Evolutionary conservation across 805 yeast species (phyloP).

Genomic region (Saturnispora galanensis): DNA sequence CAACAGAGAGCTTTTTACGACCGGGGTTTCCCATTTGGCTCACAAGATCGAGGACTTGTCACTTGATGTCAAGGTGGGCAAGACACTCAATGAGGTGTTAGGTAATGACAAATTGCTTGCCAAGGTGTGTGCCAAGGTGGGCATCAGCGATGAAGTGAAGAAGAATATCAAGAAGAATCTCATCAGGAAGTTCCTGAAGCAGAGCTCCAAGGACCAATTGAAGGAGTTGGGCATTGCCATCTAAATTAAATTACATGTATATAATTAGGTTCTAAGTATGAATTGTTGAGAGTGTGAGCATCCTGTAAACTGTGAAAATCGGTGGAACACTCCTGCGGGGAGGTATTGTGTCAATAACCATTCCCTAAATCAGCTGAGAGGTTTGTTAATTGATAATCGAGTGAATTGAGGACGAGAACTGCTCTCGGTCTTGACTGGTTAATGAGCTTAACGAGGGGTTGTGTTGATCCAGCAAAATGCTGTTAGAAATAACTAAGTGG

Average conservation of each 20-base stretch:
- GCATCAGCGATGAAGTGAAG: conserved; percentile 33
- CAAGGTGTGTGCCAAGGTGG: conserved; percentile 30
- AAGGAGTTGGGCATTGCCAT: conserved; percentile 17
- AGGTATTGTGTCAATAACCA: too few species aligned
- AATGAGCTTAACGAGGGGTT: too few species aligned
- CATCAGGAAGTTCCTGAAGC: conserved; percentile 45
- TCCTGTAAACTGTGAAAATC: too few species aligned
- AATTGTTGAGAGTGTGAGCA: too few species aligned
- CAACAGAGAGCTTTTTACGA: conserved; percentile 21
- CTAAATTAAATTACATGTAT: conserved; percentile 14
- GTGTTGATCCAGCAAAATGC: too few species aligned
- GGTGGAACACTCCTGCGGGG: too few species aligned
- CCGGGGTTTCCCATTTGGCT: conserved; percentile 19
- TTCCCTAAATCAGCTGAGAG: too few species aligned
- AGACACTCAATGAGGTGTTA: conserved; percentile 14
- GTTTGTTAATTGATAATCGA: too few species aligned
- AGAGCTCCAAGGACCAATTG: conserved; percentile 21
- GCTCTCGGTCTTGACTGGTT: too few species aligned
- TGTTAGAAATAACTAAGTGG: too few species aligned
- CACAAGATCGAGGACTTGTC: conserved; percentile 17
- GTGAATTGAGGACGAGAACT: too few species aligned
- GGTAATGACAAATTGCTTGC: conserved; percentile 26
- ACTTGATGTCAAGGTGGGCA: conserved; percentile 15
- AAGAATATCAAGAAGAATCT: conserved; percentile 59
- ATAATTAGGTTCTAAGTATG: neutral